Conservation (phyloP, 2,329 filamentous ascomycete species). For the Aureobasidium sp. region DNA sequence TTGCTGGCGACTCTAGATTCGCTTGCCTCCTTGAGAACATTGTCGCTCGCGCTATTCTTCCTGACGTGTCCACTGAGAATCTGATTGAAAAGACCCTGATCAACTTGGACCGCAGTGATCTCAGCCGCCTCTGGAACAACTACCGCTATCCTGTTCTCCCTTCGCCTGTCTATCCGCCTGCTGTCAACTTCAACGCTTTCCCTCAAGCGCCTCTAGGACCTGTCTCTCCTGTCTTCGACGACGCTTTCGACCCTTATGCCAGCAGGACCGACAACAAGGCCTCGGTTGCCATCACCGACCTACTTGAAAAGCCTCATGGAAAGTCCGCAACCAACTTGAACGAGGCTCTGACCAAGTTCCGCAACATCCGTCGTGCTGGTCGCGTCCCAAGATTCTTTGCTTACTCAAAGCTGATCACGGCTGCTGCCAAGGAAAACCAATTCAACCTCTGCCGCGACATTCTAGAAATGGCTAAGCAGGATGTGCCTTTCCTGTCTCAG, state of each 20-base stretch:
- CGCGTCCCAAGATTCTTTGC: slow-evolving; percentile 93
- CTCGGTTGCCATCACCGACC: slow-evolving; percentile 81
- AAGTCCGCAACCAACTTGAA: slow-evolving; percentile 62
- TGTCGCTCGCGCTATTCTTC: slow-evolving; percentile 44
- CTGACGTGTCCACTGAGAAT: slow-evolving; percentile 49
- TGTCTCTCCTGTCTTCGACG: slow-evolving; percentile 60
- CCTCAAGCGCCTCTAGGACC: slow-evolving; percentile 35
- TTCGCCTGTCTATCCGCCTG: slow-evolving; percentile 45
- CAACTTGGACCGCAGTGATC: slow-evolving; percentile 44
- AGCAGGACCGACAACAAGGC: slow-evolving; percentile 89
- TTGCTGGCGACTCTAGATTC: slow-evolving; percentile 54
- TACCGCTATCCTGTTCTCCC: slow-evolving; percentile 44
- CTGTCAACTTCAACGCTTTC: slow-evolving; percentile 42
- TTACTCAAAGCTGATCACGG: slow-evolving; percentile 91
- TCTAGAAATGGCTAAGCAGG: slow-evolving; percentile 77
- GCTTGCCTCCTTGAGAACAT: slow-evolving; percentile 55
- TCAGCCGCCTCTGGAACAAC: slow-evolving; percentile 51
- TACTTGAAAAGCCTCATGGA: slow-evolving; percentile 73
- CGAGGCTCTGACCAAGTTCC: slow-evolving; percentile 76
- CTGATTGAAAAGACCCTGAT: slow-evolving; percentile 53
- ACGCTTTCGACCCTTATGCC: slow-evolving; percentile 85
- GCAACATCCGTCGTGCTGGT: slow-evolving; percentile 86
- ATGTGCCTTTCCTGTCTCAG: slow-evolving; percentile 77
- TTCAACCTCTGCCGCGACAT: slow-evolving; percentile 79
- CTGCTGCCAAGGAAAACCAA: slow-evolving; percentile 79